Evolutionary conservation across 768 basidiomycete genomes (phyloP).

Genomic region (Suillus tomentosus): DNA sequence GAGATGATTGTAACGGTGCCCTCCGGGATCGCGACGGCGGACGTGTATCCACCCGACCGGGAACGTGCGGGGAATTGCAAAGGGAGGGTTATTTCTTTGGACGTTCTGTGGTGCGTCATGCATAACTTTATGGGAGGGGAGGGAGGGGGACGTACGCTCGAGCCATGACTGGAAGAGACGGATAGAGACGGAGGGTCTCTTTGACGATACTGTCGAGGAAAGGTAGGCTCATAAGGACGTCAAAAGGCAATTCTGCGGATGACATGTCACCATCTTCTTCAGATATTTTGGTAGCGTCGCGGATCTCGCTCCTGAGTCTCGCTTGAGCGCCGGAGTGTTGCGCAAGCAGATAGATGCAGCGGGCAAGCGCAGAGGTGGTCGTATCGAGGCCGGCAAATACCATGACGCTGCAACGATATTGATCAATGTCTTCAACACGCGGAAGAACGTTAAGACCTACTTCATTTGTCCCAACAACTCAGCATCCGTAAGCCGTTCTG

Average conservation of each 20-base stretch:
- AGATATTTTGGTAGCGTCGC: slow-evolving; percentile 18
- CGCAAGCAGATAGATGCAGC: slow-evolving; percentile 39
- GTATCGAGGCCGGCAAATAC: slow-evolving; percentile 48
- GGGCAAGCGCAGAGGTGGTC: slow-evolving; percentile 42
- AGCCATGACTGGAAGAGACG: slow-evolving; percentile 11
- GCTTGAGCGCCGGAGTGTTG: slow-evolving; percentile 40
- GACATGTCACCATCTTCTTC: background rate
- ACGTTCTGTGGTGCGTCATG: slow-evolving; percentile 29
- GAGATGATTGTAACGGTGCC: slow-evolving; percentile 40
- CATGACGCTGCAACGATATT: slow-evolving; percentile 36
- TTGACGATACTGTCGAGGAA: slow-evolving; percentile 41
- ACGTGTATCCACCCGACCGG: slow-evolving; percentile 37
- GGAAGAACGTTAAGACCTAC: slow-evolving; percentile 29
- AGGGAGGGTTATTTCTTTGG: slow-evolving; percentile 41
- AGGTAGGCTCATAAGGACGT: slow-evolving; percentile 37
- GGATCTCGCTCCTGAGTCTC: slow-evolving; percentile 39
- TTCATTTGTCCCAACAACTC: slow-evolving; percentile 55
- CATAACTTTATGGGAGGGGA: background rate
- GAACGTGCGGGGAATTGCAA: slow-evolving; percentile 37
- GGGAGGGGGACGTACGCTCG: slow-evolving; percentile 25
- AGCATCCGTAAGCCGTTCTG: slow-evolving; percentile 41
- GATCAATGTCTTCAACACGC: background rate
- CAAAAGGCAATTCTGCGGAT: slow-evolving; percentile 35
- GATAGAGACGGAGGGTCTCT: slow-evolving; percentile 44
- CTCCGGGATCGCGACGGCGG: slow-evolving; percentile 16